Percentiles rank a stretch among this genome's conserved stretches.
These are phyloP conservation scores for Neurospora sublineolata DNA, from an alignment of 495 filamentous ascomycete species.

Conservation along the genomic window DNA sequence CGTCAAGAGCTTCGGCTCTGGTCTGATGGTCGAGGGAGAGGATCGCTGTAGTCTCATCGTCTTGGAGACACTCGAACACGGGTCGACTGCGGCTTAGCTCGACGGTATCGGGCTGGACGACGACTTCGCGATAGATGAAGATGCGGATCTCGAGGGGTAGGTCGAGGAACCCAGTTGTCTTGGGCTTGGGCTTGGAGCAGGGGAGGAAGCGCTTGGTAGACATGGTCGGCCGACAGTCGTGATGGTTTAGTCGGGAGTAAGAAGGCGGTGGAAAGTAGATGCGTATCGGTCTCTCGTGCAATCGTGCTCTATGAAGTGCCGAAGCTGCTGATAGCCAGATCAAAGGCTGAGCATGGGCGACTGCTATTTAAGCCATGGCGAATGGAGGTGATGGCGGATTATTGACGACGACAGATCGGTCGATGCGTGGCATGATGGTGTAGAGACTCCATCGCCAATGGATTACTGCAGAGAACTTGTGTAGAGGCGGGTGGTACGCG, in stretches of 20 bases:
- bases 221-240: background rate
- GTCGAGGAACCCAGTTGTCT: background rate
- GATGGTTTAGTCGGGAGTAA: background rate
- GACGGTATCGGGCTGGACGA: background rate
- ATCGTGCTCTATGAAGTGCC: too few relatives aligned
- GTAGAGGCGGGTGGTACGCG: background rate
- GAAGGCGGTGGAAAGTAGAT: background rate
- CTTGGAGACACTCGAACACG: background rate
- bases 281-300: background rate
- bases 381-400: background rate
- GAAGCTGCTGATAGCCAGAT: too few relatives aligned
- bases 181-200: background rate
- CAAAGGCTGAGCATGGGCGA: too few relatives aligned
- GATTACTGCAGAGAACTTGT: background rate
- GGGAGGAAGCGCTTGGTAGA: background rate
- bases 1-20: background rate
- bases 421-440: background rate
- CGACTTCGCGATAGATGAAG: background rate
- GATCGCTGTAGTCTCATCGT: background rate
- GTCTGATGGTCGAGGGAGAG: background rate
- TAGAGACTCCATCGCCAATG: background rate
- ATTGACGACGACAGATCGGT: background rate
- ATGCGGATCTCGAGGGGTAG: background rate
- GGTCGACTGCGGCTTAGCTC: background rate
- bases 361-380: background rate